phyloP scores from a whole-genome alignment of 305 asterid species.

The Plantago lanceolata region DNA sequence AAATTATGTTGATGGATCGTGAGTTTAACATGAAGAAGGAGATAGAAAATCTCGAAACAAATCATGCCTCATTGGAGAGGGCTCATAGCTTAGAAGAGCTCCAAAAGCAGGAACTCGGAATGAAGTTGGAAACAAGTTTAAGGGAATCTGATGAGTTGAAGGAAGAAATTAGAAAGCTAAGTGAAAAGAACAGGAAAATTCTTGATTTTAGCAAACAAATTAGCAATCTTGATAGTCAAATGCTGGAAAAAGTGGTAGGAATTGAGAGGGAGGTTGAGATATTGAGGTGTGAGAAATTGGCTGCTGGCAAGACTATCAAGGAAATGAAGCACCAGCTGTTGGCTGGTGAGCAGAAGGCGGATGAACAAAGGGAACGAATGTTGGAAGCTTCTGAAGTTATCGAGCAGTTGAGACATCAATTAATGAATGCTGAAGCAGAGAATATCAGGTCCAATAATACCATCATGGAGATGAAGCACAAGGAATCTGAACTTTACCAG shows the following conservation, averaged over 20 bases:
- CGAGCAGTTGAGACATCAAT: background rate
- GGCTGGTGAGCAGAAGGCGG: background rate
- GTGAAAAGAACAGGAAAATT: conserved; percentile 9
- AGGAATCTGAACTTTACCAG: background rate
- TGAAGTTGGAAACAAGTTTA: background rate
- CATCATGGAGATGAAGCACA: background rate
- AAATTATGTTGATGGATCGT: conserved; percentile 5
- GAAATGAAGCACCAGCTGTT: background rate
- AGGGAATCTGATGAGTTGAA: conserved; percentile 14
- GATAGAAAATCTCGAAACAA: conserved; percentile 9
- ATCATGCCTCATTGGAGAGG: conserved; percentile 5
- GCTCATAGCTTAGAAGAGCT: conserved; percentile 5
- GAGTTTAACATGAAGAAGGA: conserved; percentile 18
- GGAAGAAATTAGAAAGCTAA: conserved; percentile 1
- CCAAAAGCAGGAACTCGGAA: conserved; percentile 6
- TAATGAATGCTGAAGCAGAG: background rate
- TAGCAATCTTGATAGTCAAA: background rate
- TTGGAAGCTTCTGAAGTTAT: background rate
- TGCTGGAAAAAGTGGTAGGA: background rate
- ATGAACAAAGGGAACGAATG: background rate
- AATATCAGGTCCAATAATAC: background rate
- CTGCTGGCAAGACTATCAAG: background rate
- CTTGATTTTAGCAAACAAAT: conserved; percentile 3
- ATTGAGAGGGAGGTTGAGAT: conserved; percentile 9
- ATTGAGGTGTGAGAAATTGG: background rate